phyloP scores from a whole-genome alignment of 1,284 basidiomycete species.

The Athelia sp. region DNA sequence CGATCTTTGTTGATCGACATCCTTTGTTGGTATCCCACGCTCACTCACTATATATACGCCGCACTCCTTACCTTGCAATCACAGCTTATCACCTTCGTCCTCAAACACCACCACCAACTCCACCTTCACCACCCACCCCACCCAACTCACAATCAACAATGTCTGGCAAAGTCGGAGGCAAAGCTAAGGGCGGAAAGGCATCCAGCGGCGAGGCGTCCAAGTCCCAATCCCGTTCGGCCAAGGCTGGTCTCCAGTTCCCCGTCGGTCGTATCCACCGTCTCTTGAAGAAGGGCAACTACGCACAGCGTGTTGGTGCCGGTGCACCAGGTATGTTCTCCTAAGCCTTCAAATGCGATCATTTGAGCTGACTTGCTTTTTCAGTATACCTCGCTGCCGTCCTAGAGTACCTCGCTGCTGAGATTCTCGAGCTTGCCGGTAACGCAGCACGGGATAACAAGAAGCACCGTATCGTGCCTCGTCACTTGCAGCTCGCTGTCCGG shows the following conservation, averaged over 20 bases:
- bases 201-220: constrained; percentile 45
- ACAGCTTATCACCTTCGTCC: constrained; percentile 9
- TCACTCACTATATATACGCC: too few species aligned
- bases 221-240: constrained; percentile 74
- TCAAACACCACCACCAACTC: constrained; percentile 8
- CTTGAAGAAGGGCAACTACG: constrained; percentile 85
- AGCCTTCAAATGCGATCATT: neutral
- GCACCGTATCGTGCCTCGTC: constrained; percentile 85
- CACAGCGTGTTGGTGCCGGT: constrained; percentile 74
- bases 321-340: constrained; percentile 71
- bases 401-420: constrained; percentile 83
- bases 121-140: constrained; percentile 10
- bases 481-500: constrained; percentile 84
- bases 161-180: constrained; percentile 57
- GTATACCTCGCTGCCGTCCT: constrained; percentile 85
- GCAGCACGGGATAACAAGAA: constrained; percentile 80
- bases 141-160: constrained; percentile 28
- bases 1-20: constrained; percentile 30
- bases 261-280: constrained; percentile 93
- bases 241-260: constrained; percentile 82
- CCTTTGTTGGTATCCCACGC: too few species aligned
- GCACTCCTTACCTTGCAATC: neutral
- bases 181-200: constrained; percentile 52
- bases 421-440: constrained; percentile 85
- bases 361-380: constrained; percentile 18